Base-by-base conservation (phyloP, 2,329 filamentous ascomycete genomes). In the Microsporum audouinii region DNA sequence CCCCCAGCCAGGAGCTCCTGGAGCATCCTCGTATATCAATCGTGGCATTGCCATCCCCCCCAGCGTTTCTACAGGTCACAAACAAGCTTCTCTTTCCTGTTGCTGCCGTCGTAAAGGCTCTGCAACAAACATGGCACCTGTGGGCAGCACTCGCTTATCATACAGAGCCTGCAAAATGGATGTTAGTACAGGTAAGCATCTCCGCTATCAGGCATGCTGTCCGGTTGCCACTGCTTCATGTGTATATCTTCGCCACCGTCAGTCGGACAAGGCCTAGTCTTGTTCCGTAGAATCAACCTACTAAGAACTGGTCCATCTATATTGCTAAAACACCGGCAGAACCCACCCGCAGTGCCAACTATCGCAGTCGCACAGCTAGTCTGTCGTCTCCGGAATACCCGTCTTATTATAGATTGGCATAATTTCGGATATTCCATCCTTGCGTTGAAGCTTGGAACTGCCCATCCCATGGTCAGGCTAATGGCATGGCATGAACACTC, bases 371-470 rank as follows among this genome's bases (percentile, higher is more conserved):
- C 89, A 14, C 79, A 86, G 27, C 64, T 91, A 2, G 80, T 89
- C 56, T 89, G 88, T 68, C 82, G 85, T 66, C 73, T 95, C 58
- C 86, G 94, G 57, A 87, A 89, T 67, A 95, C 89, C 43, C 83
- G 84, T 61, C 81, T 99, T 2, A 80, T 97, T 63, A 88, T 97
- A 60, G 94, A 99, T 77, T 99, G 94, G 94, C 94, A 99, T 78
- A 99, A 99, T 75, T 97, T 96, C 74, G 94, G 92, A 67, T 96
- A 92, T 80, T 92, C 90, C 6, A 95, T 99, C 67, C 83, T 99
- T 2, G 88, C 82, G 1, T 73, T 87, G 57, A 86, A 85, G 64
- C 76, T 88, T 0, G 83, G 84, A 0, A 65, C 75, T 1, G 73
- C 71, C 4, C 89, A 95, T 69, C 87, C 87, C 0, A 81, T 96